Evolutionary conservation across 208 protist species (phyloP).

Genomic region (Trypanosoma avium): DNA sequence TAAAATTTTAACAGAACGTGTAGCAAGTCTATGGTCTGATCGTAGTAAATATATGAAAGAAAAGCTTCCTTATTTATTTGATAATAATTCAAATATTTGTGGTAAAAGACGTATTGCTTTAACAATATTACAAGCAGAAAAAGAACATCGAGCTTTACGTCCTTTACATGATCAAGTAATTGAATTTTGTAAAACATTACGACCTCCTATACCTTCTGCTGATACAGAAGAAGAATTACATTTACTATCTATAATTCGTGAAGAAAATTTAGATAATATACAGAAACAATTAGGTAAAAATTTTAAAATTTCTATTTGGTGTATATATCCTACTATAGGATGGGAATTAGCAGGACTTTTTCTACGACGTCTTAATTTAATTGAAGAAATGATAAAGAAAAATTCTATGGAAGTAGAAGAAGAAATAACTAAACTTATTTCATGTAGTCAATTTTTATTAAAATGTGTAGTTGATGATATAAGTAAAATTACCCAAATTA

Average conservation of each 20-base stretch:
- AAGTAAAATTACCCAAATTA: conserved; percentile 10
- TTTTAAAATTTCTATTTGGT: conserved; percentile 33
- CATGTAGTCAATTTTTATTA: conserved; percentile 10
- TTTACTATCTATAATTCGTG: conserved; percentile 25
- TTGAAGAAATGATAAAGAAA: background rate
- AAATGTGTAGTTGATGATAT: conserved; percentile 11
- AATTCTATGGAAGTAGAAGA: background rate
- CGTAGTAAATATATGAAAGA: conserved; percentile 16
- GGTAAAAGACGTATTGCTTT: conserved; percentile 40
- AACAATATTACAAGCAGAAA: conserved; percentile 27
- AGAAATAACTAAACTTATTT: background rate
- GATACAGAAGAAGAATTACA: conserved; percentile 42
- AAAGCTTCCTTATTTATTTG: conserved; percentile 11
- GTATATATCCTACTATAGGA: conserved; percentile 34
- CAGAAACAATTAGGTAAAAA: conserved; percentile 4
- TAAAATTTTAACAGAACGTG: conserved; percentile 37
- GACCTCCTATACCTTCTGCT: conserved; percentile 34
- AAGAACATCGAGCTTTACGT: conserved; percentile 21
- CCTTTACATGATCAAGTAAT: conserved; percentile 47
- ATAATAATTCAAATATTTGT: background rate
- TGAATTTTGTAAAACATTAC: conserved; percentile 45
- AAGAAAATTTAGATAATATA: background rate
- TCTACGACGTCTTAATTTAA: conserved; percentile 20
- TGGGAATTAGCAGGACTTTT: conserved; percentile 45
- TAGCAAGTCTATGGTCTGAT: conserved; percentile 34